Evolutionary conservation across 345 rosid species (phyloP), one percentile per base, ranked within the genome.

Genomic region (Gossypium thurberi): DNA sequence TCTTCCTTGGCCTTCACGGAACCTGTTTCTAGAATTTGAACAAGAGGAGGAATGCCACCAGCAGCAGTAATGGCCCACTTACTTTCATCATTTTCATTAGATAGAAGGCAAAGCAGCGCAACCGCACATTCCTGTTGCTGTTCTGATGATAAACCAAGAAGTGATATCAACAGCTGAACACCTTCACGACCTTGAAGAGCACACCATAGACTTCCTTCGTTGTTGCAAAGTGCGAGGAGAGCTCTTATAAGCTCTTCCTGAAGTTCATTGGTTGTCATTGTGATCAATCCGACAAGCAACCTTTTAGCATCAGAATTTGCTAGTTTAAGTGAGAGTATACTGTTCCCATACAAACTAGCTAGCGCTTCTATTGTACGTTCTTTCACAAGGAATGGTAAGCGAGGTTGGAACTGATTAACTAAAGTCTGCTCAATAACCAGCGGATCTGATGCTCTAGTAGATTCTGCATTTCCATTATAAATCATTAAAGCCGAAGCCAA

Each of bases 1-100:
- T 96, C 97, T 85, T 96, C 99, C 87, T 91, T 93, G 71, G 99
- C 98, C 87, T 93, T 96, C 67, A 88, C 95, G 55, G 98, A 96
- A 8, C 99, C 99, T 48, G 91, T 89, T 87, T 96, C 99, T 59
- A 96, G 84, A 86, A 96, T 96, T 78, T 90, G 99, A 77, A 96
- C 99, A 64, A 96, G 97, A 9, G 99, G 99, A 81, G 99, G 99
- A 81, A 96, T 96, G 69, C 99, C 99, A 87, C 98, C 99, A 78
- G 99, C 99, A 76, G 99, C 99, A 60, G 99, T 96, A 80, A 96
- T 93, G 52, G 99, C 99, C 99, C 99, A 96, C 83, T 96, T 96
- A 80, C 99, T 96, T 79, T 96, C 99, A 79, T 96, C 99, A 61
- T 96, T 93, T 86, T 96, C 97, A 69, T 91, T 86, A 33, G 99